phyloP scores from a whole-genome alignment of 106 monocot genomes.

The Apostasia ramifera region DNA sequence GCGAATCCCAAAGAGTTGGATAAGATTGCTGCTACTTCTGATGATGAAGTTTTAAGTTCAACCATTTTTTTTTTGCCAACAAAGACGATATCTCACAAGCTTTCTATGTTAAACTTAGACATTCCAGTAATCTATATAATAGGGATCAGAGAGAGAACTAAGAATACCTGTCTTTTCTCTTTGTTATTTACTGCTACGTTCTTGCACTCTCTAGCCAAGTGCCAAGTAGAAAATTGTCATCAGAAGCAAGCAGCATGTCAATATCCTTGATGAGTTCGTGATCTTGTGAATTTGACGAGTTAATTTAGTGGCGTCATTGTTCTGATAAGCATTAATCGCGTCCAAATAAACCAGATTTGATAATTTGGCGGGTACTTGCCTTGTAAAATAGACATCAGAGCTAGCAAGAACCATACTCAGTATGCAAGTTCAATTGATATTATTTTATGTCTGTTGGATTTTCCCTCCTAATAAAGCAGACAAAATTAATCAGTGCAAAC shows the following conservation, averaged over 20 bases:
- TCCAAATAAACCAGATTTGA: conserved; percentile 75
- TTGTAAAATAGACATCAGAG: conserved; percentile 90
- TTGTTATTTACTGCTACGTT: conserved; percentile 35
- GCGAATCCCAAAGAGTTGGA: too few species aligned
- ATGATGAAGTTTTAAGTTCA: too few species aligned
- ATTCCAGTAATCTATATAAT: too few species aligned
- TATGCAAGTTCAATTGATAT: neutral
- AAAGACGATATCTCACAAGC: too few species aligned
- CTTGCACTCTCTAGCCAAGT: conserved; percentile 91
- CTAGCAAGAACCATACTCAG: conserved; percentile 16
- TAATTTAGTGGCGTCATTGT: conserved; percentile 35
- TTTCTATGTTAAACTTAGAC: too few species aligned
- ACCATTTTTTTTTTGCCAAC: too few species aligned
- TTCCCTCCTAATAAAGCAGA: too few species aligned
- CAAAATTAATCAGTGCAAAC: too few species aligned
- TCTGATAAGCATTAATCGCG: conserved; percentile 48
- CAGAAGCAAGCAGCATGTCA: conserved; percentile 72
- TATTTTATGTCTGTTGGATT: too few species aligned
- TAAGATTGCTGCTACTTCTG: too few species aligned
- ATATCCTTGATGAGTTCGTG: conserved; percentile 58
- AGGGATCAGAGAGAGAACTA: neutral
- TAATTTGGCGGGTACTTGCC: conserved; percentile 77
- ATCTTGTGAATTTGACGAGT: conserved; percentile 50
- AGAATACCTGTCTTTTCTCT: conserved; percentile 50
- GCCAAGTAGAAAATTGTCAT: conserved; percentile 91